Evolutionary conservation across 257 asterid genomes (phyloP).

Genomic region (Scutellaria baicalensis): DNA sequence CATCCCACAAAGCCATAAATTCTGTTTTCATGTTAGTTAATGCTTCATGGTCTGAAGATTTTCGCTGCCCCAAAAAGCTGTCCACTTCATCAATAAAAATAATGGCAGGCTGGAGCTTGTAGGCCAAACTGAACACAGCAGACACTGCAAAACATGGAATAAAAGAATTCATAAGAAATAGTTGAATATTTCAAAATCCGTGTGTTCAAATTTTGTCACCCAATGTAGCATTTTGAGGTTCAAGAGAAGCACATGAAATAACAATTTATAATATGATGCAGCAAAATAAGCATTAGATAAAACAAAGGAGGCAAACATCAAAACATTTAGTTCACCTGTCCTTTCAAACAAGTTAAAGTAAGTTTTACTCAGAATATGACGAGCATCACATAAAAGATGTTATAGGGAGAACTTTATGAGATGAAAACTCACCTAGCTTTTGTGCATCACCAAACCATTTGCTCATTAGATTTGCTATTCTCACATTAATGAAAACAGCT

Average conservation of each 20-base stretch:
- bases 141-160: constrained; percentile 44
- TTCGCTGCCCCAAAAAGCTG: constrained; percentile 92
- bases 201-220: neutral
- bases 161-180: neutral
- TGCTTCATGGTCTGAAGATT: constrained; percentile 73
- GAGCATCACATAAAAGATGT: neutral
- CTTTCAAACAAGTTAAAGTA: neutral
- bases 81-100: constrained; percentile 93
- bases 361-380: neutral
- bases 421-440: constrained; percentile 58
- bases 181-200: neutral
- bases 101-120: constrained; percentile 94
- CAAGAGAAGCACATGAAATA: neutral
- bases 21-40: constrained; percentile 87
- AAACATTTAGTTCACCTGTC: neutral
- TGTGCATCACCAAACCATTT: constrained; percentile 98
- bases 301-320: neutral
- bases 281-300: neutral
- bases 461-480: constrained; percentile 81
- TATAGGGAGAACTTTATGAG: neutral
- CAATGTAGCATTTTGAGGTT: neutral
- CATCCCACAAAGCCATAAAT: constrained; percentile 97
- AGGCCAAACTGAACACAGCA: constrained; percentile 85
- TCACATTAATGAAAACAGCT: constrained; percentile 84
- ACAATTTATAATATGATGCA: neutral